phyloP scores from a whole-genome alignment of 768 basidiomycete species.

The Lactifluus piperatus region DNA sequence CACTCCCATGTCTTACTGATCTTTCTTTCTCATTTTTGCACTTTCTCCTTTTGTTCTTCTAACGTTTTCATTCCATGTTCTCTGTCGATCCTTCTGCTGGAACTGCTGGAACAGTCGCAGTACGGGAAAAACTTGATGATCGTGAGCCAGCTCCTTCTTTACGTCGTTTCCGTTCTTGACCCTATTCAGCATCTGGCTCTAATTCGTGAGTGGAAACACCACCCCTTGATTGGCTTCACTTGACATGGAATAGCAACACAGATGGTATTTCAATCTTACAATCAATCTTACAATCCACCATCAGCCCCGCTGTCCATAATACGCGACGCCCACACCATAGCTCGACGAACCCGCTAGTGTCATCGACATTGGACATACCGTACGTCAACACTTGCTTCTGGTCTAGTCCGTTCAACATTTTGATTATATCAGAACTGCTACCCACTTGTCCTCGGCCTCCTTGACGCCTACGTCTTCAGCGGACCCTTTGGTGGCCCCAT shows the following conservation, averaged over 20 bases:
- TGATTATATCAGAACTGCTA: background rate
- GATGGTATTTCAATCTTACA: too few species aligned
- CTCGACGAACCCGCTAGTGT: background rate
- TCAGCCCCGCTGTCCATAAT: background rate
- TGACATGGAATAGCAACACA: background rate
- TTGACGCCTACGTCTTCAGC: background rate
- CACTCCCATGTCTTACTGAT: background rate
- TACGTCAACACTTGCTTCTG: background rate
- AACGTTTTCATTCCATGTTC: slow-evolving; percentile 10
- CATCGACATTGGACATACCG: background rate
- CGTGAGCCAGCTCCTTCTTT: slow-evolving; percentile 21
- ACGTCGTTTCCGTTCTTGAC: background rate
- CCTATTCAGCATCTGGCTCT: background rate
- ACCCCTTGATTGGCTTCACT: background rate
- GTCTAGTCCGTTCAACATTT: background rate
- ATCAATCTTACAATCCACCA: background rate
- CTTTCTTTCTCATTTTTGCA: background rate
- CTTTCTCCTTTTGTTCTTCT: background rate
- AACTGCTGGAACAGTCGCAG: slow-evolving; percentile 18
- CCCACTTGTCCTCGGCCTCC: background rate
- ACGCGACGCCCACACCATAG: background rate
- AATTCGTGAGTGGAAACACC: background rate
- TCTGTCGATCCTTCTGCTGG: background rate
- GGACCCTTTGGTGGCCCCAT: too few species aligned
- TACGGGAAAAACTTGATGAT: slow-evolving; percentile 25